A percentile compares a stretch with the other conserved stretches of the same genome.
phyloP scores from a whole-genome alignment of 306 rosid species.

The Clitoria ternatea region DNA sequence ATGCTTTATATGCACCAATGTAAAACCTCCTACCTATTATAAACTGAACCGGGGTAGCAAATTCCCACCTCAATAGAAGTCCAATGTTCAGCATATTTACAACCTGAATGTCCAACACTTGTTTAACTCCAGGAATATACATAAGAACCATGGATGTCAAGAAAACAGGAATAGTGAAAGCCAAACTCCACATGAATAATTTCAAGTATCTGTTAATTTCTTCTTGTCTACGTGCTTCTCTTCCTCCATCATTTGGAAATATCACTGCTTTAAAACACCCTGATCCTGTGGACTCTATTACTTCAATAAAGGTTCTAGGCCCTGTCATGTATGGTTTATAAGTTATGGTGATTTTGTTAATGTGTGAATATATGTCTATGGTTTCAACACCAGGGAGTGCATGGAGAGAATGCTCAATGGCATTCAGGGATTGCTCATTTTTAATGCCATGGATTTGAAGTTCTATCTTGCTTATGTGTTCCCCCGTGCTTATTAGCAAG shows the following conservation, averaged over 20 bases:
- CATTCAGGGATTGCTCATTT: conserved; percentile 32
- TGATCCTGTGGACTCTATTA: conserved; percentile 59
- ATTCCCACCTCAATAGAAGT: conserved; percentile 58
- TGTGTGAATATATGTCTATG: conserved; percentile 18
- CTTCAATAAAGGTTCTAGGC: conserved; percentile 70
- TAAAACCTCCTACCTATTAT: conserved; percentile 71
- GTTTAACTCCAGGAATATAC: conserved; percentile 59
- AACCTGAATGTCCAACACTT: conserved; percentile 44
- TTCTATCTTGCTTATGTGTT: conserved; percentile 60
- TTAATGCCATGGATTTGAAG: conserved; percentile 51
- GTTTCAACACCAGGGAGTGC: conserved; percentile 55
- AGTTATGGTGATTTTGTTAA: conserved; percentile 50
- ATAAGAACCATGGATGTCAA: conserved; percentile 77
- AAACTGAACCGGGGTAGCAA: conserved; percentile 72
- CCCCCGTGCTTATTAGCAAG: conserved; percentile 49
- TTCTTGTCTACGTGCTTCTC: conserved; percentile 37
- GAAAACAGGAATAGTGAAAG: conserved; percentile 65
- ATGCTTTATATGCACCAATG: conserved; percentile 59
- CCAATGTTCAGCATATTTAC: conserved; percentile 64
- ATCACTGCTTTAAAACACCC: conserved; percentile 57
- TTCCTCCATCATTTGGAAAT: conserved; percentile 49
- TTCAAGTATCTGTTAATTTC: conserved; percentile 52
- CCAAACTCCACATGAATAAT: conserved; percentile 58
- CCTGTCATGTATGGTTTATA: conserved; percentile 61
- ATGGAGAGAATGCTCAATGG: conserved; percentile 41